A percentile compares a stretch with the other conserved stretches of the same genome.
Evolutionary conservation across 768 basidiomycete genomes (phyloP).

Genomic region (Mycena maculata): DNA sequence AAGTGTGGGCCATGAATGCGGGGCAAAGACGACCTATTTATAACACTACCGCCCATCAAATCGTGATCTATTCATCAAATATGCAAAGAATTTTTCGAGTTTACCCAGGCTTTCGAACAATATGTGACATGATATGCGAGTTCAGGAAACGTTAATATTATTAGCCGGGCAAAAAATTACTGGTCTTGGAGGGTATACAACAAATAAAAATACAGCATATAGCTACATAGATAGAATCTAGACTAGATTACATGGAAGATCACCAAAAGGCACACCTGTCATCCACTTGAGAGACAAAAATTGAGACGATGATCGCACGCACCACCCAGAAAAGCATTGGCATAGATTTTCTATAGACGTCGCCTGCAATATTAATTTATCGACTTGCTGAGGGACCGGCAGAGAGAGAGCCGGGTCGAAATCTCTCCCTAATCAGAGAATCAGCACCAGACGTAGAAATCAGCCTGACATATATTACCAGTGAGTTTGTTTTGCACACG

Average conservation of each 20-base stretch:
- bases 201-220: constrained; percentile 29
- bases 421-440: constrained; percentile 74
- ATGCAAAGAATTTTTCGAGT: no score
- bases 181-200: constrained; percentile 9
- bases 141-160: no score
- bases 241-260: constrained; percentile 24
- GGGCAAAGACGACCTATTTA: not conserved
- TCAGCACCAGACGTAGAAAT: not conserved
- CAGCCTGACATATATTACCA: constrained; percentile 57
- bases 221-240: constrained; percentile 29
- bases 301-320: constrained; percentile 35
- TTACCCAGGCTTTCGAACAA: no score
- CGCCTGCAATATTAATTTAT: constrained; percentile 92
- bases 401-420: constrained; percentile 88
- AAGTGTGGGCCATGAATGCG: no score
- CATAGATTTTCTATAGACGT: constrained; percentile 95
- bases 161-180: no score
- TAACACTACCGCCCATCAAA: constrained; percentile 16
- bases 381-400: constrained; percentile 86
- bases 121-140: no score
- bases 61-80: not conserved
- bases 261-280: constrained; percentile 83
- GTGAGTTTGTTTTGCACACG: constrained; percentile 96
- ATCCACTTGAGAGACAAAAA: constrained; percentile 1
- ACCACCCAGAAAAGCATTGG: constrained; percentile 97